phyloP scores from a whole-genome alignment of 768 basidiomycete genomes.

The Boletus edulis region DNA sequence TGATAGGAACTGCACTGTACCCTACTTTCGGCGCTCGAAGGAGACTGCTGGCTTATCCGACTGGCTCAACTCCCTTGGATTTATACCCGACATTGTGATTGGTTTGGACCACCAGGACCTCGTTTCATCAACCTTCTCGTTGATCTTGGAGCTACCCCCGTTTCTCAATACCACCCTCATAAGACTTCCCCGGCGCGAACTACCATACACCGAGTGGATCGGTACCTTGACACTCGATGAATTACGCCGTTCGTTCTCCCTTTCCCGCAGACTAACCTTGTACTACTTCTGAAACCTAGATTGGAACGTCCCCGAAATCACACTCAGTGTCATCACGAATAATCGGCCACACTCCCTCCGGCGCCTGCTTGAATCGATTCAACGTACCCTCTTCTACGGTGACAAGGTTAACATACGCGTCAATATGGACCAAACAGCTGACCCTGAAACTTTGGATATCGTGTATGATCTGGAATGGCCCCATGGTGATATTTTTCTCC shows the following conservation, averaged over 20 bases:
- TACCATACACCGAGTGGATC: conserved; percentile 61
- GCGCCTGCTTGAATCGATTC: conserved; percentile 65
- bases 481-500: conserved; percentile 55
- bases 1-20: conserved; percentile 15
- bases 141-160: conserved; percentile 18
- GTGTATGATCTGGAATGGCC: conserved; percentile 55
- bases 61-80: conserved; percentile 33
- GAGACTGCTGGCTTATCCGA: conserved; percentile 11
- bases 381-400: conserved; percentile 60
- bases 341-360: conserved; percentile 67
- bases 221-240: conserved; percentile 53
- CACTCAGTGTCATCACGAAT: conserved; percentile 75
- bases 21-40: conserved; percentile 16
- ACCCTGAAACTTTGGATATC: conserved; percentile 54
- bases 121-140: conserved; percentile 20
- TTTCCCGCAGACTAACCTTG: conserved; percentile 8
- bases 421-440: conserved; percentile 75
- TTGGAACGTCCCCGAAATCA: conserved; percentile 70
- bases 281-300: conserved; percentile 40
- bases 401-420: conserved; percentile 63
- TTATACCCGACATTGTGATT: conserved; percentile 34
- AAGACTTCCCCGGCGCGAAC: conserved; percentile 46
- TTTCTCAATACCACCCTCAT: conserved; percentile 36
- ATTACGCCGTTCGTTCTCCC: conserved; percentile 24
- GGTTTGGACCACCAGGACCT: conserved; percentile 31